Base-by-base conservation (phyloP, 2,329 filamentous ascomycete species). In the Fusarium siculi region DNA sequence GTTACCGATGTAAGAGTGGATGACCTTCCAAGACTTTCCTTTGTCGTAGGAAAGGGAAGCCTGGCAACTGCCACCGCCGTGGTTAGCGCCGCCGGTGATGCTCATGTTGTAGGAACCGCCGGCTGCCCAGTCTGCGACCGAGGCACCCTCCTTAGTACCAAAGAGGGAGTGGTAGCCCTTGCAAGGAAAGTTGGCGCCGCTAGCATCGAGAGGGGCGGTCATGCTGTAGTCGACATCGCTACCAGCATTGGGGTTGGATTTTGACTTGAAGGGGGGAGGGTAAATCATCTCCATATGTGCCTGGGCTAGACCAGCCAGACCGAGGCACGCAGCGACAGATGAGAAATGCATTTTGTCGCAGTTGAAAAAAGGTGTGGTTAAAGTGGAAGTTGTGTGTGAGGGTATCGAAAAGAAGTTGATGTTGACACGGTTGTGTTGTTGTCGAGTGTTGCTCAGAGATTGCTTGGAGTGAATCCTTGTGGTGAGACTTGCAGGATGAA, bases 61-160 rank as follows among this genome's bases (percentile, higher is more conserved):
- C 83, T 96, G 93, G 83, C 93, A 95, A 15, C 91, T 93, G 44
- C 93, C 93, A 43, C 93, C 93, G 42, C 85, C 84, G 83, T 94
- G 93, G 58, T 81, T 81, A 50, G 90, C 89, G 56, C 87, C 87
- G 40, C 93, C 93, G 66, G 82, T 83, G 60, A 95, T 84, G 66
- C 87, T 88, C 82, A 95, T 86, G 73, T 88, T 88, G 82, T 93
- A 90, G 34, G 84, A 81, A 63, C 86, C 81, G 39, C 93, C 93
- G 10, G 91, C 87, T 8, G 83, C 79, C 81, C 92, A 95, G 30
- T 85, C 89, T 40, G 88, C 89, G 25, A 90, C 88, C 9, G 89
- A 81, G 23, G 84, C 80, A 72, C 89, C 89, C 52, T 82, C 81
- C 14, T 81, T 57, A 37, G 85, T 86, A 75, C 86, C 87, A 39